Conservation (phyloP, 768 basidiomycete genomes). For the Gloeophyllum trabeum region DNA sequence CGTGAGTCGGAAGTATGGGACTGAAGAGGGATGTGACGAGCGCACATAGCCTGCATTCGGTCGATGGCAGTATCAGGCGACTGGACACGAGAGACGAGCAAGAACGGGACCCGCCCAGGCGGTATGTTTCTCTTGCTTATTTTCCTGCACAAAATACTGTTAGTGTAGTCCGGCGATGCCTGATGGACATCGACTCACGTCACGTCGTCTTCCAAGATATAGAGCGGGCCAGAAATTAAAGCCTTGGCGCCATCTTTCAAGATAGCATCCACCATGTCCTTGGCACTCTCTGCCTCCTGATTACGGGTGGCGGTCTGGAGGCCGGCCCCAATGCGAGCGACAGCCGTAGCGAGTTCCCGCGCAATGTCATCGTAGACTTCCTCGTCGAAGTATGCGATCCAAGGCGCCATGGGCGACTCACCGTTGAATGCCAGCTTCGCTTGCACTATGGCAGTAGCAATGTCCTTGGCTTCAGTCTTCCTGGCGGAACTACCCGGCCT, state of each 20-base stretch:
- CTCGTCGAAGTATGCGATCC: slow-evolving; percentile 1
- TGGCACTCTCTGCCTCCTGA: background rate
- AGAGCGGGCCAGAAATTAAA: background rate
- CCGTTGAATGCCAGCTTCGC: slow-evolving; percentile 3
- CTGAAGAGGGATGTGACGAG: background rate
- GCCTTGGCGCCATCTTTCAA: background rate
- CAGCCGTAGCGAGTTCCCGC: slow-evolving; percentile 1
- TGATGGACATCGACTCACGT: background rate
- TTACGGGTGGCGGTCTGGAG: too few relatives aligned
- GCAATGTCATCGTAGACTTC: slow-evolving; percentile 1
- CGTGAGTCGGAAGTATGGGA: background rate
- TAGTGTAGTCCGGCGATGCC: too few relatives aligned
- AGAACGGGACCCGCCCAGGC: background rate
- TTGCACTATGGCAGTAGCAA: slow-evolving; percentile 1
- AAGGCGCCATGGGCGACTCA: background rate
- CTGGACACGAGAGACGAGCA: background rate
- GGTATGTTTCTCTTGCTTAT: background rate
- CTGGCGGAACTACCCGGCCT: background rate
- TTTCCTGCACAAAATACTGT: too few relatives aligned
- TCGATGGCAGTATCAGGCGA: slow-evolving; percentile 4
- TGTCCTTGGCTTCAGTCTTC: background rate
- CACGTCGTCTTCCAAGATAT: background rate
- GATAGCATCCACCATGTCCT: background rate
- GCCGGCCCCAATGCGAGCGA: background rate
- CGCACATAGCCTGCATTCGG: slow-evolving; percentile 1